Evolutionary conservation across 257 asterid genomes (phyloP), one percentile per base, ranked within the genome.

Genomic region (Eucommia ulmoides): DNA sequence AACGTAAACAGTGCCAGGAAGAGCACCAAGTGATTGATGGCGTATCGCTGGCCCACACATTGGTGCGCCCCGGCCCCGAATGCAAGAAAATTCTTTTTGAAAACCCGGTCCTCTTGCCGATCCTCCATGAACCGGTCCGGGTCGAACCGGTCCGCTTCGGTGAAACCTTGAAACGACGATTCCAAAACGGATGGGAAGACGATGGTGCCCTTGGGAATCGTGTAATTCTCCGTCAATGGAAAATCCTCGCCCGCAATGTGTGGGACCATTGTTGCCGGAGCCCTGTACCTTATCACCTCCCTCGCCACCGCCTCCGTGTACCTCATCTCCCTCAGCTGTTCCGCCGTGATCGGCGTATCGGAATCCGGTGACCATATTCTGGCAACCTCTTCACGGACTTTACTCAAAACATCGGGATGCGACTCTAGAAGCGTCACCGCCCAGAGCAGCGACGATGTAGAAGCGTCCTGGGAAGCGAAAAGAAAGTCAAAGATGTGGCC

Each of bases 61-160:
- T 74, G 89, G 64, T 89, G 96, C 73, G 96, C 51, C 72, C 97
- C 97, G 14, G 97, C 94, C 18, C 97, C 97, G 7, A 84, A 89
- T 0, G 80, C 96, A 1, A 89, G 69, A 54, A 50, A 89, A 61
- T 84, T 84, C 74, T 63, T 76, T 62, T 74, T 88, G 45, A 72
- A 73, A 23, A 82, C 69, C 71, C 78, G 86, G 65, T 80, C 95
- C 70, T 84, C 95, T 50, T 80, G 80, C 68, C 95, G 58, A 8
- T 70, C 88, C 23, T 74, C 88, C 79, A 79, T 18, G 69, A 84
- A 88, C 74, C 95, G 78, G 20, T 80, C 93, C 59, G 95, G 97
- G 50, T 84, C 97, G 54, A 88, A 84, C 66, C 61, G 58, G 0
- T 80, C 93, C 74, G 97, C 84, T 42, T 88, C 93, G 19, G 65